A percentile compares a stretch with the other conserved stretches of the same genome.
phyloP scores from a whole-genome alignment of 148 eudicot species.

The Cornus kousa region DNA sequence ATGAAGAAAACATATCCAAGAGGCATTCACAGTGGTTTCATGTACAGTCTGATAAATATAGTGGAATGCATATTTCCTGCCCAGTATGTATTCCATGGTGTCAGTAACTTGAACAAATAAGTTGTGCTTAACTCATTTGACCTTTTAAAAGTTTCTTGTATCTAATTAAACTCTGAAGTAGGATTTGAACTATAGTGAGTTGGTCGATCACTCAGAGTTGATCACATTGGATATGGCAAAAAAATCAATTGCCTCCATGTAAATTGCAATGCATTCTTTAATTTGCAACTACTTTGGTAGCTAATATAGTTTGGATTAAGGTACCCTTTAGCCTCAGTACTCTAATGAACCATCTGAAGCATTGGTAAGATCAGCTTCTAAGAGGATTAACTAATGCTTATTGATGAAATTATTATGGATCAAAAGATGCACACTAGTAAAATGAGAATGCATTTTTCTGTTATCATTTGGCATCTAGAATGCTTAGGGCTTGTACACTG shows the following conservation, averaged over 20 bases:
- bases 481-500: conserved; percentile 2
- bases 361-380: not conserved
- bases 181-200: not conserved
- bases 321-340: not conserved
- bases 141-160: not conserved
- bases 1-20: not conserved
- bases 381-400: not conserved
- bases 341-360: not conserved
- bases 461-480: not conserved
- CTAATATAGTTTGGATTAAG: not conserved
- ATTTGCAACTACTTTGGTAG: not conserved
- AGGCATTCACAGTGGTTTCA: not conserved
- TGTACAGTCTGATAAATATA: not conserved
- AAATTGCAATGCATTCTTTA: not conserved
- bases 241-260: not conserved
- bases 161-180: not conserved
- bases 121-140: not conserved
- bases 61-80: not conserved
- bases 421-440: not conserved
- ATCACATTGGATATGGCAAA: not conserved
- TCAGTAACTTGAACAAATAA: not conserved
- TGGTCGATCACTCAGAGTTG: not conserved
- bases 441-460: not conserved
- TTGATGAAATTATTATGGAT: not conserved
- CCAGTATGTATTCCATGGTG: not conserved